phyloP scores from a whole-genome alignment of 2,329 filamentous ascomycete species.

The Fonsecaea pedrosoi region DNA sequence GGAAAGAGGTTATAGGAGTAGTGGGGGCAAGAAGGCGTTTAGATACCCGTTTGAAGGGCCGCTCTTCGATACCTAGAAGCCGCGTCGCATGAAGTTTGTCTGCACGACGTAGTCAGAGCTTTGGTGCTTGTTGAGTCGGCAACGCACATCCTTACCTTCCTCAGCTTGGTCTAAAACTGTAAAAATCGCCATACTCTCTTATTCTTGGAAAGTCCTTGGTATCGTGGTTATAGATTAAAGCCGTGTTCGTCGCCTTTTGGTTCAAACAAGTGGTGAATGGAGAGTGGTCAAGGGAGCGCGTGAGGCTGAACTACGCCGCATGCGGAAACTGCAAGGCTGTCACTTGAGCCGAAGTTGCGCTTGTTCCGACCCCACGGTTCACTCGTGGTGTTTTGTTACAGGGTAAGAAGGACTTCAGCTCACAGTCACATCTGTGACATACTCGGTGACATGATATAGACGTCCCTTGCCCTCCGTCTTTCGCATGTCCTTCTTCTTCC shows the following conservation, averaged over 20 bases:
- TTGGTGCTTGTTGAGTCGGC: not conserved
- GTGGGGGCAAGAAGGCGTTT: constrained; percentile 76
- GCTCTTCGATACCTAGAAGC: constrained; percentile 88
- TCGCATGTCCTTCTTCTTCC: not conserved
- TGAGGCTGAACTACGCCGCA: not conserved
- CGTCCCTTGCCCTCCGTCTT: not conserved
- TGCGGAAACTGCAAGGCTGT: constrained; percentile 1
- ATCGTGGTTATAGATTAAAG: not conserved
- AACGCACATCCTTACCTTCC: constrained; percentile 56
- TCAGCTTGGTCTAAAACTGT: constrained; percentile 75
- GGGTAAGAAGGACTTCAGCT: not conserved
- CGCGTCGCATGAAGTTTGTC: constrained; percentile 86
- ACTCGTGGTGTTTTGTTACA: not conserved
- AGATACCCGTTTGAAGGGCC: constrained; percentile 86
- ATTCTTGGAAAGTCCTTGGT: not conserved
- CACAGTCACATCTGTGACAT: not conserved
- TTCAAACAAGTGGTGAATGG: not conserved
- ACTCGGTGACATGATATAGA: not conserved
- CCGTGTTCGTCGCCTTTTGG: not conserved
- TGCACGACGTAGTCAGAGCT: constrained; percentile 42
- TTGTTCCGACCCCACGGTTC: not conserved
- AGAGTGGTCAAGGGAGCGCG: not conserved
- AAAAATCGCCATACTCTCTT: constrained; percentile 61
- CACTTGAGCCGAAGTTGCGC: not conserved
- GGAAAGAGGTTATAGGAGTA: constrained; percentile 60